Evolutionary conservation across 345 rosid genomes (phyloP).

Genomic region (Adansonia digitata): DNA sequence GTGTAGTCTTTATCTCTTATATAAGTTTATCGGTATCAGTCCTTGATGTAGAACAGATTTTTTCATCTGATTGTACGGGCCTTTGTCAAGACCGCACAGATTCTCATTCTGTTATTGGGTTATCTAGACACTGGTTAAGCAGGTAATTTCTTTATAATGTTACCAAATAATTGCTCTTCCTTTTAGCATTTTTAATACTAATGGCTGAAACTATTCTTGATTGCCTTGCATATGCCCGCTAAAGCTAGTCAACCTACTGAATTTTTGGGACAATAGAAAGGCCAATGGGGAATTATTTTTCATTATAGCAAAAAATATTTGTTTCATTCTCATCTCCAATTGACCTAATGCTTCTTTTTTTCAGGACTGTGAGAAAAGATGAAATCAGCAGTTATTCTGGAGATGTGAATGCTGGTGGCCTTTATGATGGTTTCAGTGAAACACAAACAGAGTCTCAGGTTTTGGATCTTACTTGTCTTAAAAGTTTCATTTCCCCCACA

Average conservation of each 20-base stretch:
- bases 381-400: conserved; percentile 30
- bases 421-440: conserved; percentile 72
- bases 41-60: conserved; percentile 61
- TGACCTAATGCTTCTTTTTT: background rate
- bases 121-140: conserved; percentile 65
- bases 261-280: background rate
- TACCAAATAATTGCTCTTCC: background rate
- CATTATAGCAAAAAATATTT: conserved; percentile 5
- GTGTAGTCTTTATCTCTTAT: background rate
- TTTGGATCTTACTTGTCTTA: conserved; percentile 18
- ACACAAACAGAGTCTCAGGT: conserved; percentile 99
- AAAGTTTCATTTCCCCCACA: background rate
- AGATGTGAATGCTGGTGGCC: conserved; percentile 34
- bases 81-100: conserved; percentile 43
- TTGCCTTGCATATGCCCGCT: background rate
- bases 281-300: conserved; percentile 7
- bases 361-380: conserved; percentile 45
- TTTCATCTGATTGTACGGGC: conserved; percentile 34
- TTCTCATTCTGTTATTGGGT: conserved; percentile 52
- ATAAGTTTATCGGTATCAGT: conserved; percentile 22
- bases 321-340: background rate
- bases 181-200: background rate
- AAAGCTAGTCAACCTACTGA: conserved; percentile 8
- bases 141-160: conserved; percentile 37
- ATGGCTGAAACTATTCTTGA: background rate